Conservation (phyloP, 1,139 yeast genomes). For the Saccharomyces hybrid region DNA sequence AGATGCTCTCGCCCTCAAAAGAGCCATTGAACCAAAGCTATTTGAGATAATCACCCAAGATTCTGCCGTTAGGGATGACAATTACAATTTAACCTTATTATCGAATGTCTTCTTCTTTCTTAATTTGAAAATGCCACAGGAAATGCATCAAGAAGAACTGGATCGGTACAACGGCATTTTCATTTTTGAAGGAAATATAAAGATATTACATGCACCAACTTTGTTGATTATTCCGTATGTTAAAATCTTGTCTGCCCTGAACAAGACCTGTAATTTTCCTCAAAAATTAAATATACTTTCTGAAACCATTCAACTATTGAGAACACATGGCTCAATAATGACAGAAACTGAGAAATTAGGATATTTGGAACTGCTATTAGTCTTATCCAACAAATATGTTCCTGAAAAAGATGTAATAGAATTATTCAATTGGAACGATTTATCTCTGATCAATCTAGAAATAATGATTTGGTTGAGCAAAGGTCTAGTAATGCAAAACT, state of each 20-base stretch:
- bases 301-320: conserved; percentile 15
- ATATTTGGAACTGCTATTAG: conserved; percentile 51
- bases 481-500: conserved; percentile 56
- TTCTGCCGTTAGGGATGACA: conserved; percentile 18
- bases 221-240: conserved; percentile 42
- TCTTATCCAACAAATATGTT: conserved; percentile 49
- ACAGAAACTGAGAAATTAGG: conserved; percentile 38
- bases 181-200: conserved; percentile 8
- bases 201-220: conserved; percentile 34
- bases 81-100: conserved; percentile 24
- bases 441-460: conserved; percentile 38
- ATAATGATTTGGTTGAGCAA: conserved; percentile 61
- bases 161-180: conserved; percentile 15
- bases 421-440: conserved; percentile 12
- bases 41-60: conserved; percentile 12
- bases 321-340: conserved; percentile 1
- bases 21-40: conserved; percentile 17
- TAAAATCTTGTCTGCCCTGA: conserved; percentile 46
- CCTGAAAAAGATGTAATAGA: conserved; percentile 12
- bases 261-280: conserved; percentile 28
- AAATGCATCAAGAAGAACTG: conserved; percentile 16
- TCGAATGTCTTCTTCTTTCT: conserved; percentile 23
- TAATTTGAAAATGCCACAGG: conserved; percentile 15
- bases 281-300: conserved; percentile 10
- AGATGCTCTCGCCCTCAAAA: conserved; percentile 16